Evolutionary conservation across 805 yeast genomes (phyloP).

Genomic region (Wickerhamomyces xylosicus): DNA sequence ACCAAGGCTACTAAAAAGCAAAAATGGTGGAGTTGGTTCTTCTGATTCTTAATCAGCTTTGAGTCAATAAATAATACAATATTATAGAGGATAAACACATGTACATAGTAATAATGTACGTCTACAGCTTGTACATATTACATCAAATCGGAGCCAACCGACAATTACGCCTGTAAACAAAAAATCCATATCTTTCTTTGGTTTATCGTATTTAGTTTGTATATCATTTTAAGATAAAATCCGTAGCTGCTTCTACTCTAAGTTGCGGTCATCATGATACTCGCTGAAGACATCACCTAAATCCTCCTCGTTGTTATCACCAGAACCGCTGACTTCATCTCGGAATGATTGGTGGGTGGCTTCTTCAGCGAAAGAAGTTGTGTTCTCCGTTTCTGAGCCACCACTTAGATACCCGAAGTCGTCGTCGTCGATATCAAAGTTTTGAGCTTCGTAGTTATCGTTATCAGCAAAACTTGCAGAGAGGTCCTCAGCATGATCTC

Average conservation of each 20-base stretch:
- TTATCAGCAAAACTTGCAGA: constrained; percentile 11
- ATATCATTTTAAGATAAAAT: no score
- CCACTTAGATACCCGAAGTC: constrained; percentile 3
- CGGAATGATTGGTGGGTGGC: background rate
- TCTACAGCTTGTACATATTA: no score
- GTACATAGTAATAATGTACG: background rate
- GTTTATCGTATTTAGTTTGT: no score
- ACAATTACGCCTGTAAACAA: no score
- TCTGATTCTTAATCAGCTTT: no score
- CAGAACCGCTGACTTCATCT: no score
- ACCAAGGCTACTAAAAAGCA: constrained; percentile 38
- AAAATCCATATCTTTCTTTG: no score
- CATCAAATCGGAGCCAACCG: no score
- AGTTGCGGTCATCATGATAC: background rate
- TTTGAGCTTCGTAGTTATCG: constrained; percentile 15
- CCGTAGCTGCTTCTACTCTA: background rate
- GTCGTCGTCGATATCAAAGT: constrained; percentile 17
- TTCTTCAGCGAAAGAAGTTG: background rate
- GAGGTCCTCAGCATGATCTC: constrained; percentile 14
- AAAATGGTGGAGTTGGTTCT: constrained; percentile 53
- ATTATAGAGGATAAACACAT: no score
- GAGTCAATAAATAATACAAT: no score
- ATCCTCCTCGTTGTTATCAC: background rate
- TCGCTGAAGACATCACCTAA: background rate
- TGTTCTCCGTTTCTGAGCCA: no score